Conservation (phyloP, 345 rosid species). For the Heritiera fomes region DNA sequence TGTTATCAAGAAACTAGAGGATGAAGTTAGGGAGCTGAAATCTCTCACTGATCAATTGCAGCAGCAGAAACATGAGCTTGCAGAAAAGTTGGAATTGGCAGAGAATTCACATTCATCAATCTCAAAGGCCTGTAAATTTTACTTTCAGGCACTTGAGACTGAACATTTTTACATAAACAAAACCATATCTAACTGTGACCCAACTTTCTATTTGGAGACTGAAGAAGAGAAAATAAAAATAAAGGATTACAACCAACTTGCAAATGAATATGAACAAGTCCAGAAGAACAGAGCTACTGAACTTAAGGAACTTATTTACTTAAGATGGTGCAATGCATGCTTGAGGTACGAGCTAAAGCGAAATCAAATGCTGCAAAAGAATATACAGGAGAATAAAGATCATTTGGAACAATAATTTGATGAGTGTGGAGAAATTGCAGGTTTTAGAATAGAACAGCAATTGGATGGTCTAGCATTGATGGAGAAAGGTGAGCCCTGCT, state of each 20-base stretch:
- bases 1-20: constrained; percentile 42
- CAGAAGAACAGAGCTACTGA: constrained; percentile 46
- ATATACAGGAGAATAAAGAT: constrained; percentile 25
- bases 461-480: constrained; percentile 24
- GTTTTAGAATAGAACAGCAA: constrained; percentile 31
- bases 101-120: constrained; percentile 31
- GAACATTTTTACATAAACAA: no score
- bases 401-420: constrained; percentile 32
- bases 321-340: constrained; percentile 80
- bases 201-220: constrained; percentile 32
- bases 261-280: constrained; percentile 48
- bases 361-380: constrained; percentile 28
- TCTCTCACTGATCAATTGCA: constrained; percentile 27
- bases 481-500: constrained; percentile 20
- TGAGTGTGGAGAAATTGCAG: constrained; percentile 24
- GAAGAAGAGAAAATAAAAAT: constrained; percentile 26
- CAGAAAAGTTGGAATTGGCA: constrained; percentile 29
- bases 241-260: constrained; percentile 45
- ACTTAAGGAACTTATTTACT: constrained; percentile 49
- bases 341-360: constrained; percentile 59
- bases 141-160: not conserved
- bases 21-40: constrained; percentile 40
- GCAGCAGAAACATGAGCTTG: constrained; percentile 45
- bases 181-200: not conserved
- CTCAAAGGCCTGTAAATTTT: constrained; percentile 41